Conservation (phyloP, 306 rosid genomes). For the Cucurbita maxima region DNA sequence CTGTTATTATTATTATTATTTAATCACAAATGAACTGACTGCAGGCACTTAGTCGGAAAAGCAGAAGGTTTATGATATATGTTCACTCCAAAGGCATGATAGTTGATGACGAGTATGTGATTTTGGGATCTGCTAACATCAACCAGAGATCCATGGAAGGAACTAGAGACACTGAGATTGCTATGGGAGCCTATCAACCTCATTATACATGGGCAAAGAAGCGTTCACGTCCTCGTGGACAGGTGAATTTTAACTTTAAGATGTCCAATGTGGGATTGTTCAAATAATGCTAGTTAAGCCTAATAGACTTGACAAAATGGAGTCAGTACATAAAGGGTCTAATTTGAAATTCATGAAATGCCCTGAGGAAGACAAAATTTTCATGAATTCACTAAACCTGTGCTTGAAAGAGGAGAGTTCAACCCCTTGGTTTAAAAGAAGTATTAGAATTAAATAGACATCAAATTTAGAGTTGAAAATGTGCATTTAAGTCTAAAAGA, state of each 20-base stretch:
- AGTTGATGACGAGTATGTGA: constrained; percentile 82
- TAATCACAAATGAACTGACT: constrained; percentile 11
- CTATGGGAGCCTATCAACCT: constrained; percentile 95
- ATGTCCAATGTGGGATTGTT: background rate
- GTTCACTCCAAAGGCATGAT: constrained; percentile 99
- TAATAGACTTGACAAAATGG: background rate
- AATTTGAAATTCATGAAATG: background rate
- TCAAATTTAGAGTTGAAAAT: background rate
- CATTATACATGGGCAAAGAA: constrained; percentile 67
- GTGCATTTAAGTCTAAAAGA: background rate
- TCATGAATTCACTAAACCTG: background rate
- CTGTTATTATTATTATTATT: background rate
- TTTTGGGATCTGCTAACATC: constrained; percentile 94
- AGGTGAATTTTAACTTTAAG: constrained; percentile 28
- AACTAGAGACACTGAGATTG: constrained; percentile 98
- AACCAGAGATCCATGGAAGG: constrained; percentile 99
- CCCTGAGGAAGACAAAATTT: background rate
- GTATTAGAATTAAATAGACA: background rate
- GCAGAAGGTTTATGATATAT: constrained; percentile 83
- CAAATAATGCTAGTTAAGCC: background rate
- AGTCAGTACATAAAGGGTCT: background rate
- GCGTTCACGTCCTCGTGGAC: constrained; percentile 47
- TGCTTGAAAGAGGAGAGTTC: background rate
- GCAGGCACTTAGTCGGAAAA: constrained; percentile 62
- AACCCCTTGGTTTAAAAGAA: background rate